phyloP scores from a whole-genome alignment of 1,284 basidiomycete species.

The Boletus hoseneyae region DNA sequence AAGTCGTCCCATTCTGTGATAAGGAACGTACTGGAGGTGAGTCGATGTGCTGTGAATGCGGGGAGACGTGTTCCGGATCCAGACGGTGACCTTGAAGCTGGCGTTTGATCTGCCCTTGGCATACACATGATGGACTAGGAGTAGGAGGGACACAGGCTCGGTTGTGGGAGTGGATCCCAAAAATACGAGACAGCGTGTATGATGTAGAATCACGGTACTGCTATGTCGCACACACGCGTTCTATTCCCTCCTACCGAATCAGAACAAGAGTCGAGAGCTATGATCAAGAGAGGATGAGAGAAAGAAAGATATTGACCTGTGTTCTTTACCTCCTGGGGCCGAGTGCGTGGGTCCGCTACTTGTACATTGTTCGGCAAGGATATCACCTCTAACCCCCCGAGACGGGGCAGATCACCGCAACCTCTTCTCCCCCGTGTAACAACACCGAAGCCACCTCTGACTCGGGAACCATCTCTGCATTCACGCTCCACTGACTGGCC shows the following conservation, averaged over 20 bases:
- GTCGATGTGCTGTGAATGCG: constrained; percentile 44
- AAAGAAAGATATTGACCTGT: too few species aligned
- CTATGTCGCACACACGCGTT: too few species aligned
- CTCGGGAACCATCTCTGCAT: constrained; percentile 77
- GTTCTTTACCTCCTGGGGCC: too few species aligned
- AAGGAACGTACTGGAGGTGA: constrained; percentile 47
- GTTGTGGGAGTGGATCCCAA: not conserved
- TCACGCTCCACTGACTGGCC: constrained; percentile 70
- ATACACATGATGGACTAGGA: constrained; percentile 9
- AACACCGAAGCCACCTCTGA: constrained; percentile 37
- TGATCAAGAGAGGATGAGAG: too few species aligned
- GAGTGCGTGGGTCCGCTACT: too few species aligned
- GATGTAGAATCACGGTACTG: too few species aligned
- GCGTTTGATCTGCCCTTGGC: not conserved
- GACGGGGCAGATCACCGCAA: constrained; percentile 79
- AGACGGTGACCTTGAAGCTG: not conserved
- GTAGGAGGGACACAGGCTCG: too few species aligned
- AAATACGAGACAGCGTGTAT: not conserved
- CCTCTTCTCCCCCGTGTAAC: constrained; percentile 70
- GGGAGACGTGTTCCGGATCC: constrained; percentile 3
- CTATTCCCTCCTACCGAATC: too few species aligned
- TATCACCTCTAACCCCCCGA: constrained; percentile 56
- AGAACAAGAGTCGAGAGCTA: too few species aligned
- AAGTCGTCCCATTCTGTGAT: constrained; percentile 51
- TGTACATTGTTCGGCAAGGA: too few species aligned